phyloP scores from a whole-genome alignment of 225 moss, liverwort and hornwort species.

The Neckera pumila region DNA sequence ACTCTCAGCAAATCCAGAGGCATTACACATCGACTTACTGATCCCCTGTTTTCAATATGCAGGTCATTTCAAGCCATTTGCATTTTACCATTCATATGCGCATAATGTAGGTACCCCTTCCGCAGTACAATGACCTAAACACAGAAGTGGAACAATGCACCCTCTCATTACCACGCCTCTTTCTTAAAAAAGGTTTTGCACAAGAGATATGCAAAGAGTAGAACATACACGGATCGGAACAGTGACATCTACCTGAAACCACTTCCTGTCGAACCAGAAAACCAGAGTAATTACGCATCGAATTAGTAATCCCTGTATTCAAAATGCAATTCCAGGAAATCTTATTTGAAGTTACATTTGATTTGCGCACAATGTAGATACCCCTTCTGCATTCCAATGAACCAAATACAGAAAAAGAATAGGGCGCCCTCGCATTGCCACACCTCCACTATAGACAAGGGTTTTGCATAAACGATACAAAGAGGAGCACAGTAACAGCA shows the following conservation, averaged over 20 bases:
- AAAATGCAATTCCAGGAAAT: background rate
- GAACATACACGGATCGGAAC: background rate
- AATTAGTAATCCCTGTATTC: background rate
- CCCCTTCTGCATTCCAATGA: background rate
- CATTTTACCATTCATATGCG: background rate
- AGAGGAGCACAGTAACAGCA: background rate
- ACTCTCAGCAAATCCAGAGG: background rate
- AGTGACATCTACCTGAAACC: background rate
- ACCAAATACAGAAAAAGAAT: background rate
- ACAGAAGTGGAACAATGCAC: background rate
- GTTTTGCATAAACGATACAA: background rate
- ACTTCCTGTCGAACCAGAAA: background rate
- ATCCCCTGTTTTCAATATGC: background rate
- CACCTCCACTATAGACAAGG: background rate
- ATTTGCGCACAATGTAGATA: background rate
- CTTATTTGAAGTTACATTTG: background rate
- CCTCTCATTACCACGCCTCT: background rate
- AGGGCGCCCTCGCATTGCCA: background rate
- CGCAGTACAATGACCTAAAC: background rate
- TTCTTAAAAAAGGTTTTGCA: background rate
- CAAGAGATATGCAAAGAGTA: background rate
- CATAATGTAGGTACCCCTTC: background rate
- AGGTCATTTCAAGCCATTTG: background rate
- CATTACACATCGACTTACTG: background rate
- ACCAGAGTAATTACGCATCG: background rate